Evolutionary conservation across 352 stramenopile species (phyloP), one percentile per base, ranked within the genome.

Genomic region (Hyaloperonospora brassicae): DNA sequence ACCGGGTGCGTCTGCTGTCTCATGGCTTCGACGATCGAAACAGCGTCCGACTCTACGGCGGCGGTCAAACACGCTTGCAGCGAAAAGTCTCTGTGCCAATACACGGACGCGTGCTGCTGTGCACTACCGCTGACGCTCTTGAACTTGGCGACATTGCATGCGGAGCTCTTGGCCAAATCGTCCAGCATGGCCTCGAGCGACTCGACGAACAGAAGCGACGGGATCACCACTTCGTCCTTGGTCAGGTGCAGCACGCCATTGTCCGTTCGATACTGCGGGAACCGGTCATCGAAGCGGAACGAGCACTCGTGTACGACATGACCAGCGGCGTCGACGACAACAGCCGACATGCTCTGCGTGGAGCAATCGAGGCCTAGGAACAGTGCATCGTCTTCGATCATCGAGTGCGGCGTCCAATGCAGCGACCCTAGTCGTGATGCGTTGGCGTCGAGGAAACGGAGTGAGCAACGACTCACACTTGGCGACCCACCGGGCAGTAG

Each of bases 31-130:
- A 64, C 40, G 1, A 73, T 56, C 8, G 60, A 60, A 13, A 30
- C 14, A 12, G 47, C 35, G 36, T 46, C 38, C 1, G 61, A 50
- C 10, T 59, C 56, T 2, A 54, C 54, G 5, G 64, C 66, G 3
- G 59, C 46, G 30, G 70, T 54, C 52, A 87, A 47, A 30, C 62
- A 72, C 5, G 55, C 36, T 35, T 48, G 43, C 3, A 87, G 50
- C 2, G 64, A 68, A 34, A 87, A 87, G 0, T 42, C 64, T 57
- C 68, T 75, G 60, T 55, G 64, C 84, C 84, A 95, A 57, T 78
- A 92, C 13, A 85, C 83, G 5, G 71, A 91, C 21, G 79, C 80
- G 54, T 95, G 84, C 55, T 95, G 84, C 57, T 95, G 82, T 1
- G 79, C 84, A 53, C 80, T 89, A 5, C 84, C 84, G 22, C 76